These are phyloP conservation scores for Hibiscus trionum DNA, from an alignment of 345 rosid genomes.

Conservation along the genomic window DNA sequence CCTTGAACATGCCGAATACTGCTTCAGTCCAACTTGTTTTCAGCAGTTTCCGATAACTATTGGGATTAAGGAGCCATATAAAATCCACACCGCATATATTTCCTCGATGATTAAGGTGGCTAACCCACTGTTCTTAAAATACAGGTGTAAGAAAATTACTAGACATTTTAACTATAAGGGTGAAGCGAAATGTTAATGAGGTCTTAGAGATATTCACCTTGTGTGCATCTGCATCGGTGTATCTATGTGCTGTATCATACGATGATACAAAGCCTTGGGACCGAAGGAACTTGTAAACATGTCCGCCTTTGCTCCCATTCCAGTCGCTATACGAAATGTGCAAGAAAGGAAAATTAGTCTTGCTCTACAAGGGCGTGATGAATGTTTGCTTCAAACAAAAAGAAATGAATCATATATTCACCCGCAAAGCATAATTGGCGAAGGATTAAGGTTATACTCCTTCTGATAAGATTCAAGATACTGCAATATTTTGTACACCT, in stretches of 20 bases:
- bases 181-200: background rate
- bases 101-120: conserved; percentile 92
- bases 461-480: conserved; percentile 73
- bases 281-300: conserved; percentile 86
- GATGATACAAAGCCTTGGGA: conserved; percentile 94
- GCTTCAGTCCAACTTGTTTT: conserved; percentile 93
- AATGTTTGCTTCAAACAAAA: background rate
- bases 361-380: background rate
- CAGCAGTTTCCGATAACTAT: conserved; percentile 52
- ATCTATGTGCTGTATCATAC: conserved; percentile 89
- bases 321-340: conserved; percentile 53
- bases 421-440: conserved; percentile 89
- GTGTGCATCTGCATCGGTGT: conserved; percentile 95
- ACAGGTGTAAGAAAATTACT: conserved; percentile 12
- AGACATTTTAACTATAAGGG: background rate
- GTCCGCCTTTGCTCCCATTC: conserved; percentile 97
- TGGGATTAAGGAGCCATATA: conserved; percentile 97
- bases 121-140: conserved; percentile 64
- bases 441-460: conserved; percentile 58
- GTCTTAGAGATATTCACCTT: conserved; percentile 44
- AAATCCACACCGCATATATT: conserved; percentile 95
- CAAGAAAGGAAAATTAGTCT: conserved; percentile 4
- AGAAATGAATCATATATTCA: conserved; percentile 15
- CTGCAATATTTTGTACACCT: conserved; percentile 87
- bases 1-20: conserved; percentile 96